These are phyloP conservation scores for Corymbia calophylla DNA, from an alignment of 441 rosid genomes.

Conservation along the genomic window DNA sequence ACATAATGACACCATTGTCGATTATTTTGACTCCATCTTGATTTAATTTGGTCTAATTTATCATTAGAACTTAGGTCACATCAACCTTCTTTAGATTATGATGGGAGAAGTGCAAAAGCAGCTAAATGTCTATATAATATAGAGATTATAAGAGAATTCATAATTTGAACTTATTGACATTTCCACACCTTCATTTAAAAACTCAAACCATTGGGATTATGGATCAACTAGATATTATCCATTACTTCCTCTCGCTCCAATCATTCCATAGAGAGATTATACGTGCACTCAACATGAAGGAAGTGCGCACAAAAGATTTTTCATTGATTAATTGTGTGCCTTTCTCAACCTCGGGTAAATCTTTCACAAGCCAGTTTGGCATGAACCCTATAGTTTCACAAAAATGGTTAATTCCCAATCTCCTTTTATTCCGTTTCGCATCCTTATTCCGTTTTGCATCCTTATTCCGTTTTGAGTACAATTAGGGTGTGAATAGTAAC, in stretches of 20 bases:
- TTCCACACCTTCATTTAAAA: neutral
- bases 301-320: neutral
- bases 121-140: neutral
- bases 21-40: neutral
- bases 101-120: neutral
- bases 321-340: neutral
- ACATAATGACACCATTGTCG: neutral
- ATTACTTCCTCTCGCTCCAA: neutral
- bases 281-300: neutral
- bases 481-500: too few relatives aligned
- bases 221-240: neutral
- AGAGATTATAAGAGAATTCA: neutral
- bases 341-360: neutral
- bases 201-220: neutral
- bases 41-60: neutral
- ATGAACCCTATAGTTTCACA: neutral
- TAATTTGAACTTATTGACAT: neutral
- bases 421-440: neutral
- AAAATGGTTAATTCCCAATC: neutral
- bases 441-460: neutral
- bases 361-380: neutral
- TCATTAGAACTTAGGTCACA: neutral
- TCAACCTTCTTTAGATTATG: neutral
- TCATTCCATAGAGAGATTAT: neutral
- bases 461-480: neutral